Conservation (phyloP, 345 rosid species). For the Hypericum perforatum region DNA sequence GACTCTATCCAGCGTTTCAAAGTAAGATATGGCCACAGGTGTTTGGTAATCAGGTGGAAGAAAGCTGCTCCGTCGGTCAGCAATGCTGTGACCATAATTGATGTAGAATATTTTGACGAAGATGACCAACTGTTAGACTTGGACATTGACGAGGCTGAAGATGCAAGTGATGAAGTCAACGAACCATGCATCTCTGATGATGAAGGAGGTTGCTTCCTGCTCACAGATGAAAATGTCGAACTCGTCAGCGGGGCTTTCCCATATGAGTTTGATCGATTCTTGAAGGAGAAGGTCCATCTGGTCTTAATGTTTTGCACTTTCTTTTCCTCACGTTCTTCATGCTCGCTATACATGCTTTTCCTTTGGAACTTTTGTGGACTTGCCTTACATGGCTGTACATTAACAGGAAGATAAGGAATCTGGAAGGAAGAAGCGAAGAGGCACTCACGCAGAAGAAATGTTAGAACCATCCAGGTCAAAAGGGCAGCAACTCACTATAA, state of each 20-base stretch:
- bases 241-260: conserved; percentile 70
- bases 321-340: no score
- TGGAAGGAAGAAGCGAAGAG: conserved; percentile 27
- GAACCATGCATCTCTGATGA: conserved; percentile 43
- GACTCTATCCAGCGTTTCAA: conserved; percentile 65
- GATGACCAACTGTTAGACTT: conserved; percentile 18
- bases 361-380: neutral
- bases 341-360: no score
- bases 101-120: conserved; percentile 27
- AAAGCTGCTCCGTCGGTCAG: conserved; percentile 28
- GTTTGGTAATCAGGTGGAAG: conserved; percentile 69
- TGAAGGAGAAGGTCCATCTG: conserved; percentile 47
- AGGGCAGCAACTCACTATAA: conserved; percentile 57
- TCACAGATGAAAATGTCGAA: conserved; percentile 68
- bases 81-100: conserved; percentile 10
- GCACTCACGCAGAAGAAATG: conserved; percentile 16
- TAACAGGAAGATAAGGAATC: conserved; percentile 40
- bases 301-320: no score
- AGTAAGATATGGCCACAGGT: conserved; percentile 52
- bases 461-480: conserved; percentile 30
- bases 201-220: conserved; percentile 39
- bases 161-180: conserved; percentile 35
- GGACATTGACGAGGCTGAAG: conserved; percentile 39
- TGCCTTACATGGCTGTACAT: conserved; percentile 14
- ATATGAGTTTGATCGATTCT: conserved; percentile 44